A percentile compares a stretch with the other conserved stretches of the same genome.
Evolutionary conservation across 225 moss, liverwort and hornwort genomes (phyloP).

Genomic region (Physcomitrellopsis africana): DNA sequence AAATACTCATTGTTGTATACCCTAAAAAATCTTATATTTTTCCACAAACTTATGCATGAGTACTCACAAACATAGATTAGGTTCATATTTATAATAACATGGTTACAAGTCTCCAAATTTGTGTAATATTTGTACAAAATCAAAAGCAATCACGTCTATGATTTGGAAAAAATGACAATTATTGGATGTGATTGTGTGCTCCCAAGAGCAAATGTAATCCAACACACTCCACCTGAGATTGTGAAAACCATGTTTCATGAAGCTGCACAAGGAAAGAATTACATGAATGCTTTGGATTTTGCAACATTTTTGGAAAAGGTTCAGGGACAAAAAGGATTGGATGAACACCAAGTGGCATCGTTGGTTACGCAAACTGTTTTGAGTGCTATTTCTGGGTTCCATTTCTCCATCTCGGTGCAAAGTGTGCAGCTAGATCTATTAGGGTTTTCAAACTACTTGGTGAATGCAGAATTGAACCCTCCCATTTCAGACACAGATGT

Average conservation of each 20-base stretch:
- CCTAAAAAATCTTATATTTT: no score
- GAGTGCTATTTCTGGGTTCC: constrained; percentile 44
- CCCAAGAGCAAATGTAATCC: neutral
- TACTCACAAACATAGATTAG: no score
- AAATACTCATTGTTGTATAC: no score
- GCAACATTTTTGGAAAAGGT: constrained; percentile 44
- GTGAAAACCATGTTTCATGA: constrained; percentile 53
- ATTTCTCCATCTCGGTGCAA: constrained; percentile 38
- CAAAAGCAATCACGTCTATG: no score
- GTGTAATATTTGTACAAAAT: no score
- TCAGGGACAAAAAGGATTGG: constrained; percentile 54
- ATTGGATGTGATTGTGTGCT: constrained; percentile 39
- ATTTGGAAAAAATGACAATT: neutral
- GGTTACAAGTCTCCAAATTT: no score
- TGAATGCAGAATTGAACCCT: constrained; percentile 43
- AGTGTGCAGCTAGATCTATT: constrained; percentile 43
- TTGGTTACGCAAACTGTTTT: constrained; percentile 44
- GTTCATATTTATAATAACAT: no score
- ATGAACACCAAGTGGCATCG: constrained; percentile 48
- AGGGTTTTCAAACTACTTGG: constrained; percentile 50
- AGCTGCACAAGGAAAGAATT: constrained; percentile 54
- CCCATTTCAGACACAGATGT: neutral
- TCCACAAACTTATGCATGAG: no score
- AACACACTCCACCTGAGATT: constrained; percentile 39
- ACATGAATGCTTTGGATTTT: constrained; percentile 55